Evolutionary conservation across 257 asterid genomes (phyloP), one percentile per base, ranked within the genome.

Genomic region (Sherardia arvensis): DNA sequence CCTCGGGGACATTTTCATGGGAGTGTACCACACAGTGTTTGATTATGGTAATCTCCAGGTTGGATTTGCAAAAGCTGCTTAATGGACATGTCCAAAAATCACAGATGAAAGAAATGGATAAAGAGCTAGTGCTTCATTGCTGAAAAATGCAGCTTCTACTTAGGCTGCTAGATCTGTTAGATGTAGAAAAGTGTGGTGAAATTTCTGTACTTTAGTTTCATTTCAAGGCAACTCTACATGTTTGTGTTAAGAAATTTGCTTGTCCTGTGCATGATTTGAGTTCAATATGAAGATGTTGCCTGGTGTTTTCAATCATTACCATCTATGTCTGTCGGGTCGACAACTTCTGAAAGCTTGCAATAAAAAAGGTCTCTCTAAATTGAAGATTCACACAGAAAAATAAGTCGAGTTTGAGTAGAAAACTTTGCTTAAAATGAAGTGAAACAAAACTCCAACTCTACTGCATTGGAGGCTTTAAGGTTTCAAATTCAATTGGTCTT

Each of bases 1-100:
- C 78, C 91, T 91, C 62, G 98, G 98, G 60, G 97, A 91, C 56
- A 92, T 91, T 56, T 91, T 91, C 84, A 91, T 91, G 97, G 97
- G 98, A 1, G 89, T 75, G 3, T 91, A 91, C 71, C 95, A 91
- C 84, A 91, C 98, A 0, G 93, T 91, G 32, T 91, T 91, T 64
- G 98, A 91, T 66, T 88, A 25, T 21, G 98, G 98, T 8, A 85
- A 88, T 59, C 94, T 84, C 43, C 95, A 29, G 51, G 66, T 91
- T 47, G 98, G 98, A n/a, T 91, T 91, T 61, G 96, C 98, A 1
- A 86, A 81, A 73, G 82, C 98, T 66, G 92, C 83, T 20, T 88
- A 76, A 58, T 3, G 17, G 4, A 15, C 1, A 5, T 4, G 12
- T 29, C 6, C 25, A 26, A 22, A 8, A 40, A 20, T 4, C 33